Evolutionary conservation across 441 rosid species (phyloP).

Genomic region (Biscutella laevigata): DNA sequence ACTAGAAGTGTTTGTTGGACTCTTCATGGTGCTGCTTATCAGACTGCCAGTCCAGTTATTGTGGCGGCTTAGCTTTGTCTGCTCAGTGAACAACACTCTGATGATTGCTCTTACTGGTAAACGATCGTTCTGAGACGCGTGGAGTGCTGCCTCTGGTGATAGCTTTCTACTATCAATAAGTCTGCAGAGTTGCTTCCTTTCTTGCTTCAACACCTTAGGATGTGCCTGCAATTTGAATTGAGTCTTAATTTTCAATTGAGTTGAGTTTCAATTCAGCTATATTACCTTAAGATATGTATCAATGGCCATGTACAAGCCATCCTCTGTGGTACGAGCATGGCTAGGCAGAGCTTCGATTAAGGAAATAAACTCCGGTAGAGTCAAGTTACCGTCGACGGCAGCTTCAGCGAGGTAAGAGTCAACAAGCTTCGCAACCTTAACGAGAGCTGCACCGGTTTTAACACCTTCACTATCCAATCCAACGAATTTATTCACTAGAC

Average conservation of each 20-base stretch:
- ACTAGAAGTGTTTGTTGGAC: conserved; percentile 37
- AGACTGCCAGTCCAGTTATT: conserved; percentile 59
- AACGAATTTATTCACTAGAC: conserved; percentile 71
- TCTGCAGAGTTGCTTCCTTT: conserved; percentile 52
- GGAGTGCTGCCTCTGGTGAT: conserved; percentile 62
- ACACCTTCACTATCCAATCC: conserved; percentile 73
- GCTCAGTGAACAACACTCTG: conserved; percentile 62
- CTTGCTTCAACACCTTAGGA: conserved; percentile 50
- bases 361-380: conserved; percentile 41
- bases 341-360: conserved; percentile 45
- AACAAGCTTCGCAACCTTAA: conserved; percentile 61
- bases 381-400: conserved; percentile 40
- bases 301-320: conserved; percentile 60
- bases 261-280: neutral
- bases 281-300: conserved; percentile 68
- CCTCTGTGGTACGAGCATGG: conserved; percentile 52
- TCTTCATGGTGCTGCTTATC: conserved; percentile 33
- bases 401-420: conserved; percentile 55
- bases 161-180: conserved; percentile 56
- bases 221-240: conserved; percentile 36
- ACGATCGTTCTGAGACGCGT: conserved; percentile 61
- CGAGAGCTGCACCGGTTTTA: conserved; percentile 55
- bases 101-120: conserved; percentile 60
- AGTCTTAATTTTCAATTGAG: neutral
- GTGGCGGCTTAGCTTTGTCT: conserved; percentile 49